Percentiles rank a stretch among this genome's conserved stretches.
These are phyloP conservation scores for Fomitopsis pulvina DNA, from an alignment of 768 basidiomycete genomes.

Conservation along the genomic window DNA sequence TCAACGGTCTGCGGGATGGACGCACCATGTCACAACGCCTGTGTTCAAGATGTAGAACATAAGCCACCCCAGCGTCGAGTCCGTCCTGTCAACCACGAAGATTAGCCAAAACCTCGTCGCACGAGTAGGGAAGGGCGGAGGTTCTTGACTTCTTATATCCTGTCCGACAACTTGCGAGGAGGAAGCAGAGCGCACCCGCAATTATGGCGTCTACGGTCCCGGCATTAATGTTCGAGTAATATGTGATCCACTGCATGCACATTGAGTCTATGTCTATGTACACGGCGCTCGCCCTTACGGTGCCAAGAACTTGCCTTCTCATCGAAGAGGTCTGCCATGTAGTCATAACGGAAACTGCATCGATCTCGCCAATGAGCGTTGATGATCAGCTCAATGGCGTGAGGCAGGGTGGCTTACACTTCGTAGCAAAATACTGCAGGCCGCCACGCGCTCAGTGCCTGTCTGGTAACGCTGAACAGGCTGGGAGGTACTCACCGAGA, in stretches of 20 bases:
- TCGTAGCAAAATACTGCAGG: not conserved
- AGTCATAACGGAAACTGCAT: not conserved
- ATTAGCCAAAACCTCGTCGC: not conserved
- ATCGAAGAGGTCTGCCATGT: not conserved
- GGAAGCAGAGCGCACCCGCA: constrained; percentile 13
- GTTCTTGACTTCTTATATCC: constrained; percentile 2
- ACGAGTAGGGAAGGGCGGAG: not conserved
- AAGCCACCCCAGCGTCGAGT: constrained; percentile 8
- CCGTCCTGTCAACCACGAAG: not conserved
- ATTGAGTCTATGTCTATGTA: not conserved
- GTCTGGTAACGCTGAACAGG: not conserved
- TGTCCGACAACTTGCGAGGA: constrained; percentile 11
- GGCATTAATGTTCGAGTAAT: constrained; percentile 4
- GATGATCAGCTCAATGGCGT: too few relatives aligned
- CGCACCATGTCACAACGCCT: constrained; percentile 12
- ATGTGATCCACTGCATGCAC: constrained; percentile 12
- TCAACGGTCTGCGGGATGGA: not conserved
- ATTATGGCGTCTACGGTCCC: constrained; percentile 10
- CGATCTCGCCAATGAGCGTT: not conserved
- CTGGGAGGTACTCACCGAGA: not conserved
- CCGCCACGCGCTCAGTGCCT: not conserved
- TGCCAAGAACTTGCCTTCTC: not conserved
- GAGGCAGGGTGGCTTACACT: not conserved
- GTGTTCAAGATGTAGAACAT: constrained; percentile 16
- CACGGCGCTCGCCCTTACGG: too few relatives aligned